These are phyloP conservation scores for Cladorrhinum sp. DNA, from an alignment of 2,329 filamentous ascomycete genomes.

Conservation along the genomic window DNA sequence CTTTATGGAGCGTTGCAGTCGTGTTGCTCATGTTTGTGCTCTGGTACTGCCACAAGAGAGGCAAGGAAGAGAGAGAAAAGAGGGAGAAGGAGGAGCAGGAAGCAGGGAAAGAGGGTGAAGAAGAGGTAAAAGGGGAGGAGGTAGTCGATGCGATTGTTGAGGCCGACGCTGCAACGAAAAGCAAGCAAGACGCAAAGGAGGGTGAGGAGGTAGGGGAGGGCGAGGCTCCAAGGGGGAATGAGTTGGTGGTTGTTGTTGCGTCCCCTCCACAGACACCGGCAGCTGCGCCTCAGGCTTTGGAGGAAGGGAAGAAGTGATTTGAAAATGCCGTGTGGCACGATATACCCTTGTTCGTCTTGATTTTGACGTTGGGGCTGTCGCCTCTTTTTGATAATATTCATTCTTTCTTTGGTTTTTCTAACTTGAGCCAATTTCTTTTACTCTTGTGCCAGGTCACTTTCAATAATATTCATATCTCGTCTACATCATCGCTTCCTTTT, in stretches of 20 bases:
- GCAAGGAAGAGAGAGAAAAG: conserved; percentile 74
- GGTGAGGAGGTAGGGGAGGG: conserved; percentile 10
- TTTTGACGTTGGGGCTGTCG: not conserved
- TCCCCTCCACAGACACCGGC: not conserved
- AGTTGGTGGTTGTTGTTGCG: conserved; percentile 2
- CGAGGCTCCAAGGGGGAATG: not conserved
- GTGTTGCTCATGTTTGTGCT: conserved; percentile 89
- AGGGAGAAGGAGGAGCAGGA: conserved; percentile 40
- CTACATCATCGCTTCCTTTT: not conserved
- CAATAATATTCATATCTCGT: not conserved
- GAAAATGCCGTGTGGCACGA: too few species aligned
- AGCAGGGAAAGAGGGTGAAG: conserved; percentile 11
- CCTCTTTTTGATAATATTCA: not conserved
- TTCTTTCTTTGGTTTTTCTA: not conserved
- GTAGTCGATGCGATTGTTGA: not conserved
- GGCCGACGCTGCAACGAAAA: conserved; percentile 4
- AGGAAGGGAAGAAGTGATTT: not conserved
- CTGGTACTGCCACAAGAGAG: conserved; percentile 98
- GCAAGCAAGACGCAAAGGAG: conserved; percentile 2
- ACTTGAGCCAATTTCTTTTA: too few species aligned
- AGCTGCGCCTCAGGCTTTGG: not conserved
- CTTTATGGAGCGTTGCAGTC: conserved; percentile 83
- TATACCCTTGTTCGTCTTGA: not conserved
- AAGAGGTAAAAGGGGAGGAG: not conserved
- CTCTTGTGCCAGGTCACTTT: too few species aligned